phyloP scores from a whole-genome alignment of 1,284 basidiomycete genomes.

The Malassezia obtusa region DNA sequence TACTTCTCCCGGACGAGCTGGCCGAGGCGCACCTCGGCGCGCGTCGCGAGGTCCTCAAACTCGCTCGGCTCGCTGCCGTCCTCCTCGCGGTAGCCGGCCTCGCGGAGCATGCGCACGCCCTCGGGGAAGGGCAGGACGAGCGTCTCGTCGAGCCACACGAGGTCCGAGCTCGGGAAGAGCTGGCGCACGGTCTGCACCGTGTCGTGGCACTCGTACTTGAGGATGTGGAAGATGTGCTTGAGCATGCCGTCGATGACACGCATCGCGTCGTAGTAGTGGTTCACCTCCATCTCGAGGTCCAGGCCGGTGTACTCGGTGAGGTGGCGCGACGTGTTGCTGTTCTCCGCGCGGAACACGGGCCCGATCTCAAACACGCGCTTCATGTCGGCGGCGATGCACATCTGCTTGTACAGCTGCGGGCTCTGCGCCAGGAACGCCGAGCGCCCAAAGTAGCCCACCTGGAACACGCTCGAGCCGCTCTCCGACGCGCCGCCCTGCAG shows the following conservation, averaged over 20 bases:
- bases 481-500: constrained; percentile 42
- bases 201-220: constrained; percentile 23
- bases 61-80: constrained; percentile 32
- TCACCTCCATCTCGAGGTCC: constrained; percentile 44
- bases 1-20: constrained; percentile 80
- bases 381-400: constrained; percentile 42
- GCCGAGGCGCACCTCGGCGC: constrained; percentile 85
- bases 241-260: constrained; percentile 38
- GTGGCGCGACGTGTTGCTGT: constrained; percentile 43
- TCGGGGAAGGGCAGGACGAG: constrained; percentile 66
- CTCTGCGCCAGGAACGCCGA: constrained; percentile 39
- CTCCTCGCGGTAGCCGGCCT: constrained; percentile 43
- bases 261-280: constrained; percentile 42
- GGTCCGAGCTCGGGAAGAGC: constrained; percentile 32
- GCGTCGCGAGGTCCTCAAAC: constrained; percentile 53
- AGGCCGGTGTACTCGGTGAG: constrained; percentile 44
- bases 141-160: constrained; percentile 49
- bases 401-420: constrained; percentile 45
- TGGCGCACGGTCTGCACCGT: constrained; percentile 29
- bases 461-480: constrained; percentile 38
- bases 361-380: constrained; percentile 43
- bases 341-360: constrained; percentile 44
- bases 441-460: constrained; percentile 43
- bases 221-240: constrained; percentile 34
- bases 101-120: constrained; percentile 62